phyloP scores from a whole-genome alignment of 176 grass and related monocot genomes.

The Metroxylon sagu region DNA sequence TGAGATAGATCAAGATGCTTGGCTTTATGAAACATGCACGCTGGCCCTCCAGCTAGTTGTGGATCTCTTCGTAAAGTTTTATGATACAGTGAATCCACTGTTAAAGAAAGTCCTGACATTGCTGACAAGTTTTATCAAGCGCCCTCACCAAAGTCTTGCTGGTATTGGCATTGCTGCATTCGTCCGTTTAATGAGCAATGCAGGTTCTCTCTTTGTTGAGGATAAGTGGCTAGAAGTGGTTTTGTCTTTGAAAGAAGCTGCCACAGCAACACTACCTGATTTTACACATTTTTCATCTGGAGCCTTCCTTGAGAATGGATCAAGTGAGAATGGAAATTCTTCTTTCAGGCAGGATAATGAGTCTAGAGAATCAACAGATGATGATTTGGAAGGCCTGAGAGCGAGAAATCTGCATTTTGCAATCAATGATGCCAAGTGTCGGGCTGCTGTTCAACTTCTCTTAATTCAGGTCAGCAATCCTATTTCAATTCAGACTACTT shows the following conservation, averaged over 20 bases:
- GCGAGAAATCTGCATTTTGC: slow-evolving; percentile 84
- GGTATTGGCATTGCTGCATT: slow-evolving; percentile 96
- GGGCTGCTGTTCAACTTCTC: slow-evolving; percentile 94
- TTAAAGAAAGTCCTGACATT: slow-evolving; percentile 82
- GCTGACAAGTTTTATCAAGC: slow-evolving; percentile 97
- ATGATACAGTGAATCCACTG: slow-evolving; percentile 86
- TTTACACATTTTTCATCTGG: slow-evolving; percentile 79
- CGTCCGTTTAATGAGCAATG: slow-evolving; percentile 97
- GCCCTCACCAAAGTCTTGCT: slow-evolving; percentile 97
- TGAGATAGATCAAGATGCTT: slow-evolving; percentile 91
- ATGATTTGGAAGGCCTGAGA: slow-evolving; percentile 51
- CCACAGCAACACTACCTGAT: slow-evolving; percentile 79
- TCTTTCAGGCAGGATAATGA: slow-evolving; percentile 43
- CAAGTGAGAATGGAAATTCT: slow-evolving; percentile 47
- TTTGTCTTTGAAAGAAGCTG: slow-evolving; percentile 84
- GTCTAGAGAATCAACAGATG: slow-evolving; percentile 44
- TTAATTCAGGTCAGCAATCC: slow-evolving; percentile 76
- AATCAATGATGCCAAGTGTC: slow-evolving; percentile 89
- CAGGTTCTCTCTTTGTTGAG: slow-evolving; percentile 79
- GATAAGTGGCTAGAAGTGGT: slow-evolving; percentile 88
- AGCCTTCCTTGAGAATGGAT: slow-evolving; percentile 54
- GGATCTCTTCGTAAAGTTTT: slow-evolving; percentile 98
- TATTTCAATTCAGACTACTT: neutral
- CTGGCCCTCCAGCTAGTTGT: slow-evolving; percentile 96
- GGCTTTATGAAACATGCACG: slow-evolving; percentile 97